phyloP scores from a whole-genome alignment of 192 early-diverging fungal species.

The Podila minutissima region DNA sequence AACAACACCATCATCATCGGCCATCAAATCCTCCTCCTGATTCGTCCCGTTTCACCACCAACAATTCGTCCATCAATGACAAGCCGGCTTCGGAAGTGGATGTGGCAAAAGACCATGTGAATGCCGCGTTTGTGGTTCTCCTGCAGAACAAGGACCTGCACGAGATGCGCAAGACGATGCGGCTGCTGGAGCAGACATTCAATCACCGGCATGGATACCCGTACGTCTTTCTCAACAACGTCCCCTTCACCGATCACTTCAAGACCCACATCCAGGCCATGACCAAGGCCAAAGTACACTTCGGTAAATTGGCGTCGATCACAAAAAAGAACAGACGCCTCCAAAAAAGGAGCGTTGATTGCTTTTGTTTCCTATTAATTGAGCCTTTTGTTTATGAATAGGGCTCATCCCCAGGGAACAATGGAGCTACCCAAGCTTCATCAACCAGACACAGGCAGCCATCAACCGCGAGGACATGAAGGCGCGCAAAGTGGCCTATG shows the following conservation, averaged over 20 bases:
- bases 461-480: constrained; percentile 69
- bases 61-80: too few relatives aligned
- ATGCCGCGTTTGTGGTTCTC: constrained; percentile 79
- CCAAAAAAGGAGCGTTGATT: too few relatives aligned
- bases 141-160: constrained; percentile 76
- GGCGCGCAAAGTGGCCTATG: constrained; percentile 71
- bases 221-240: constrained; percentile 86
- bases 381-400: background rate
- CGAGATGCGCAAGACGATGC: constrained; percentile 69
- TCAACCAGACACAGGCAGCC: constrained; percentile 72
- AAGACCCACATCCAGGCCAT: constrained; percentile 56
- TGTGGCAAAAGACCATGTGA: constrained; percentile 52
- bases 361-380: too few relatives aligned
- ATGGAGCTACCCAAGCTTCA: constrained; percentile 81
- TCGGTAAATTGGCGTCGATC: constrained; percentile 12
- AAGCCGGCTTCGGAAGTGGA: background rate
- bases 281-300: constrained; percentile 33
- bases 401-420: constrained; percentile 74
- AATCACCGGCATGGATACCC: constrained; percentile 82
- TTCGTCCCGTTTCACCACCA: too few relatives aligned
- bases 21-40: too few relatives aligned
- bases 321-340: too few relatives aligned
- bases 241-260: constrained; percentile 78
- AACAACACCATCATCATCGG: background rate
- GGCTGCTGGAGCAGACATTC: constrained; percentile 77